A percentile compares a stretch with the other conserved stretches of the same genome.
phyloP scores from a whole-genome alignment of 805 yeast genomes.

The Starmerella tilneyi region DNA sequence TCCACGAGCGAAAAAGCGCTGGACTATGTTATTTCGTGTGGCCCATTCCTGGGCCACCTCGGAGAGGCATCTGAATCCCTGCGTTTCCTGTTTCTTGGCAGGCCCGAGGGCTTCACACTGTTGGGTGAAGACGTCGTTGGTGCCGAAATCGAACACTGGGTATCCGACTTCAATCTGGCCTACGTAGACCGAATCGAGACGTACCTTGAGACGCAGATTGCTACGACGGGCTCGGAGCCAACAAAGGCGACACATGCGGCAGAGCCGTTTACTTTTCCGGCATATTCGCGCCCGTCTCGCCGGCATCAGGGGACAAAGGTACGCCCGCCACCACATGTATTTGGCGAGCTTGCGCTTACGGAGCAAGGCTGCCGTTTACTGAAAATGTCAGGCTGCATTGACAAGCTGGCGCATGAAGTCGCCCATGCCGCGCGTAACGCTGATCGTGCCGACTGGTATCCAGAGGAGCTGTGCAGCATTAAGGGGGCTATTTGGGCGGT shows the following conservation, averaged over 20 bases:
- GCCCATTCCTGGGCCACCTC: conserved; percentile 49
- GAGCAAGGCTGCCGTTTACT: conserved; percentile 66
- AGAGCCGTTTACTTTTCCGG: conserved; percentile 17
- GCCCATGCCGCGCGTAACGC: conserved; percentile 7
- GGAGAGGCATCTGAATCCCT: conserved; percentile 47
- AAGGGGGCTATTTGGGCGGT: conserved; percentile 80
- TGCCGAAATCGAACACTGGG: conserved; percentile 60
- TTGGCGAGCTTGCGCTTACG: conserved; percentile 68
- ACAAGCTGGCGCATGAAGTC: conserved; percentile 19
- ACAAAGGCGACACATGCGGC: neutral
- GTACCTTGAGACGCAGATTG: conserved; percentile 23
- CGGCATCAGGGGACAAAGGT: conserved; percentile 3
- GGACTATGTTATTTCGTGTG: conserved; percentile 40
- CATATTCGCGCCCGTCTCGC: conserved; percentile 15
- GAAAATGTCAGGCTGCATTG: conserved; percentile 38
- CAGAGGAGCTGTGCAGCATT: conserved; percentile 37
- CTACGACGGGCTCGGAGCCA: neutral
- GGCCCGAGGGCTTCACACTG: conserved; percentile 59
- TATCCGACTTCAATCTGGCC: conserved; percentile 32
- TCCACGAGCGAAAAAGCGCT: conserved; percentile 37
- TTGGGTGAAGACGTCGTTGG: conserved; percentile 44
- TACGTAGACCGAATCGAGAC: conserved; percentile 31
- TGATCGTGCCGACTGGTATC: neutral
- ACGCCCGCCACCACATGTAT: conserved; percentile 53
- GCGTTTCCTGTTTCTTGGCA: conserved; percentile 52